Percentiles rank a stretch among this genome's conserved stretches.
phyloP scores from a whole-genome alignment of 257 asterid genomes.

The Solanum arcanum region DNA sequence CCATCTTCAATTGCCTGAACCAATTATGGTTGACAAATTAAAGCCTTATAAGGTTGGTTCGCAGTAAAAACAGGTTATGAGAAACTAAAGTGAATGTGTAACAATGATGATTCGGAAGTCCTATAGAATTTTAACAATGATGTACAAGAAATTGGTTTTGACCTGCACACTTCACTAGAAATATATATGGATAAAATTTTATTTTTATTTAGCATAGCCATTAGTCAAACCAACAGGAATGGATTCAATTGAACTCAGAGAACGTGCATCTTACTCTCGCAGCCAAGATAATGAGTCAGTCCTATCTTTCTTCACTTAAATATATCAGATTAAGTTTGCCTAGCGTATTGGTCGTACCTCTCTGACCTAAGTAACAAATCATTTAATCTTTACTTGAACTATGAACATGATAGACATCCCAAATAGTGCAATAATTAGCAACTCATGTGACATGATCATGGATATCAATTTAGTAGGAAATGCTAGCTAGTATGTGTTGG shows the following conservation, averaged over 20 bases:
- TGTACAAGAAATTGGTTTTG: not conserved
- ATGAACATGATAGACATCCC: no score
- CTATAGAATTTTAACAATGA: not conserved
- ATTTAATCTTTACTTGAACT: no score
- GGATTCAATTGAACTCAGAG: not conserved
- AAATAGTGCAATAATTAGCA: no score
- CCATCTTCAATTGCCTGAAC: not conserved
- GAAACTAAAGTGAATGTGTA: not conserved
- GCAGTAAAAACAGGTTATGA: not conserved
- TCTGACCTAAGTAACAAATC: no score
- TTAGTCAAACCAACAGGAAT: not conserved
- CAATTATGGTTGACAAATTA: not conserved
- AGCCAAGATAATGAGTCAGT: not conserved
- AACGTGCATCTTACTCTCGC: not conserved
- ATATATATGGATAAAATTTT: not conserved
- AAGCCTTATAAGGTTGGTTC: not conserved
- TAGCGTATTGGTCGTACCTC: no score
- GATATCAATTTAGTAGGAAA: not conserved
- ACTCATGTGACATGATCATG: not conserved
- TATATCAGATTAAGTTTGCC: not conserved
- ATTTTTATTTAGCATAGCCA: not conserved
- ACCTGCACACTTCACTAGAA: not conserved
- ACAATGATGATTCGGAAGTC: no score
- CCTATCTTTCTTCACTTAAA: not conserved
- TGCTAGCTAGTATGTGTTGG: not conserved